Base-by-base conservation (phyloP, 805 yeast species). In the Priceomyces castillae region DNA sequence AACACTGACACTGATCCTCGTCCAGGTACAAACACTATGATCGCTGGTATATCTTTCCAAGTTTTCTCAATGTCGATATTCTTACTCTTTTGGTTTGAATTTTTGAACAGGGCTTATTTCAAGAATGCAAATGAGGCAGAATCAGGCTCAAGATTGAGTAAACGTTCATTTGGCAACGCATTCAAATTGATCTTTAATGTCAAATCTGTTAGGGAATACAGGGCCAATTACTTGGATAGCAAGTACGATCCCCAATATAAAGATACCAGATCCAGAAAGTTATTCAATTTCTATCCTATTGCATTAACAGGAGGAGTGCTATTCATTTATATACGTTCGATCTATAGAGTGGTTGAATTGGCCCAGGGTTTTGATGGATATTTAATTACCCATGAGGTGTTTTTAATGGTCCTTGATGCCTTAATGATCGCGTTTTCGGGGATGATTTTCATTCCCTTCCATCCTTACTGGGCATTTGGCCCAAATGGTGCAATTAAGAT, bases 261-360 rank as follows among this genome's bases (percentile, higher is more conserved):
- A 2, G 17, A 31, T 16, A 52, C 67, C 20, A 56, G 74, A 30
- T 22, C 30, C 2, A 44, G 62, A 5, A 51, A 46, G n/a, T 54
- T 68, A 37, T 59, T 63, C 19, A 48, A 50, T 7, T 69, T 57
- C 46, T 60, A 57, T 52, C 72, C 73, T 3, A 49, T 66, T 28
- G 72, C 63, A 0, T 50, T 69, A 16, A 60, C 71, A 2, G 15
- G 52, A 3, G 60, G 71, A 0, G 71, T 68, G 2, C 4, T 62
- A 11, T 54, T 53, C 18, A 58, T 69, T 40, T 69, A 66, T 49
- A 63, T 66, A 41, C 54, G 67, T 41, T 64, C 69, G 46, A 50
- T 67, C 16, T 70, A 69, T 48, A 58, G 74, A 53, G 71, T 69
- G 33, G 69, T 67, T 7, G 74, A 70, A 46, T 58, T 70, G 46